A percentile compares a stretch with the other conserved stretches of the same genome.
phyloP scores from a whole-genome alignment of 176 grass and related monocot genomes.

The Guadua angustifolia region DNA sequence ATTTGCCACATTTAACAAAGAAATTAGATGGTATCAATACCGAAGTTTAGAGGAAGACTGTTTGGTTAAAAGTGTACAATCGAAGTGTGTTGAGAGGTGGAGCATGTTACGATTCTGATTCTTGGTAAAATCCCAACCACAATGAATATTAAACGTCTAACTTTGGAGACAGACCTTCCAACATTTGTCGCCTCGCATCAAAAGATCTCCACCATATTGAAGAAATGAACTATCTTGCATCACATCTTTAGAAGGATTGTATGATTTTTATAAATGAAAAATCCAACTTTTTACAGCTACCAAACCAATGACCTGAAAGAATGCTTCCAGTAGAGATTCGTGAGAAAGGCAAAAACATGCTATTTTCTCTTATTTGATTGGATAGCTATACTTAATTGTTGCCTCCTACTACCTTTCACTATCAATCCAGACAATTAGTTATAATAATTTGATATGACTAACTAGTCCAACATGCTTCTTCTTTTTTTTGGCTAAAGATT shows the following conservation, averaged over 20 bases:
- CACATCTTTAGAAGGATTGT: too few species aligned
- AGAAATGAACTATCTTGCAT: too few species aligned
- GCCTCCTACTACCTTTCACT: conserved; percentile 27
- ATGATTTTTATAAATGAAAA: too few species aligned
- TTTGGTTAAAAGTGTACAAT: not conserved
- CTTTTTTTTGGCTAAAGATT: not conserved
- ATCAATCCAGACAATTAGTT: conserved; percentile 15
- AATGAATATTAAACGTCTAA: too few species aligned
- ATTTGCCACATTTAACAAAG: not conserved
- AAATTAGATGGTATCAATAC: not conserved
- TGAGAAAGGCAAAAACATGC: not conserved
- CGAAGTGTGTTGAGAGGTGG: too few species aligned
- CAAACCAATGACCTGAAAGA: not conserved
- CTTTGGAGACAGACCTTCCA: too few species aligned
- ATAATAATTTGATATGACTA: not conserved
- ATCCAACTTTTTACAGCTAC: not conserved
- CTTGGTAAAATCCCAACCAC: too few species aligned
- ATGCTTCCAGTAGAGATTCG: not conserved
- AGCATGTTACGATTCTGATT: too few species aligned
- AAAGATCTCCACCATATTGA: too few species aligned
- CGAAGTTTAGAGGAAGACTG: not conserved
- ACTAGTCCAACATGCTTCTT: conserved; percentile 1
- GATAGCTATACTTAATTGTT: conserved; percentile 4
- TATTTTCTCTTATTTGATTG: conserved; percentile 7
- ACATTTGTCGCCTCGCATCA: too few species aligned